Conservation (phyloP, 257 asterid genomes). For the Rehmannia glutinosa region DNA sequence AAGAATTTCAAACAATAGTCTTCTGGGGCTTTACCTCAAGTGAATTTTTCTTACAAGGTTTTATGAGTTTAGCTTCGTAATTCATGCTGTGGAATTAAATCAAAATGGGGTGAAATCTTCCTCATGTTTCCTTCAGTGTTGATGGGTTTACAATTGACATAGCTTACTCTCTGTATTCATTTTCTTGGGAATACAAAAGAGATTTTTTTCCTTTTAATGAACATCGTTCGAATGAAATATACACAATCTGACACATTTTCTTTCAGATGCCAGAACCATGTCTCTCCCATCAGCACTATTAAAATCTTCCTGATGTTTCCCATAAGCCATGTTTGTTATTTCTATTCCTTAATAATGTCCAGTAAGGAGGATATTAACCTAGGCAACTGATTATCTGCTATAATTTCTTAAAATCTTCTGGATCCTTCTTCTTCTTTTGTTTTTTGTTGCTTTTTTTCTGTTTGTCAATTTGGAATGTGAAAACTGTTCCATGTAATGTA, state of each 20-base stretch:
- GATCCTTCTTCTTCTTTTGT: neutral
- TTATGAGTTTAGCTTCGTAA: neutral
- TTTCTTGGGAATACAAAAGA: conserved; percentile 1
- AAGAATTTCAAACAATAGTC: neutral
- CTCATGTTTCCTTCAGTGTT: neutral
- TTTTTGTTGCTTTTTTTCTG: too few relatives aligned
- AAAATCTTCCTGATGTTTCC: neutral
- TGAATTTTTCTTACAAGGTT: neutral
- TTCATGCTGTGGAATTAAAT: neutral
- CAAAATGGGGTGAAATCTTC: neutral
- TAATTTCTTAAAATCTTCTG: neutral
- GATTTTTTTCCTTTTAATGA: neutral
- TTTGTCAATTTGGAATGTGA: conserved; percentile 8
- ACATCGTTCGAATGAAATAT: conserved; percentile 1
- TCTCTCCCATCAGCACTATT: neutral
- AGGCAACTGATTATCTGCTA: neutral
- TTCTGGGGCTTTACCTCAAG: neutral
- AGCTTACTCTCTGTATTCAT: neutral
- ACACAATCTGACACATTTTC: neutral
- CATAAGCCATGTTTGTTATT: neutral
- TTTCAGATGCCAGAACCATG: neutral
- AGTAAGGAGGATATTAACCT: neutral
- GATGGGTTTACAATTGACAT: conserved; percentile 2
- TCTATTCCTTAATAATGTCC: neutral
- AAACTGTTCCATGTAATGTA: neutral